These are phyloP conservation scores for Agapanthus africanus DNA, from an alignment of 106 monocot species.

Conservation along the genomic window DNA sequence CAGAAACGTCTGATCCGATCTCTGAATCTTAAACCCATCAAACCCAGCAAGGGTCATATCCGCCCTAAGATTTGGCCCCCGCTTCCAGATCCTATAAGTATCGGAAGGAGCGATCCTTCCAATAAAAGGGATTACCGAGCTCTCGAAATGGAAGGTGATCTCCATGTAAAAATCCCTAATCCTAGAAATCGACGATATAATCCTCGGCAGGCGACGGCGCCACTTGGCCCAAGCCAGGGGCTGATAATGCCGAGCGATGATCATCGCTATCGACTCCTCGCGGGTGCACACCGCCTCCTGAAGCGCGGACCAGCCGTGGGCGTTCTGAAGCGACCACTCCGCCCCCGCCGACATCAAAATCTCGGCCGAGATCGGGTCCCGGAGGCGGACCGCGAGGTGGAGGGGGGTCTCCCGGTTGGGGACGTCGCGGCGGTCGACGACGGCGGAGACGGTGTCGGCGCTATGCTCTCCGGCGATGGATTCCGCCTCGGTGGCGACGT, in stretches of 20 bases:
- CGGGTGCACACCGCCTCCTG: conserved; percentile 90
- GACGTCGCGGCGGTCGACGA: conserved; percentile 88
- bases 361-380: conserved; percentile 78
- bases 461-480: conserved; percentile 54
- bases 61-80: conserved; percentile 73
- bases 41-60: conserved; percentile 98
- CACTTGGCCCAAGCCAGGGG: conserved; percentile 98
- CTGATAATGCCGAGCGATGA: conserved; percentile 95
- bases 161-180: conserved; percentile 98
- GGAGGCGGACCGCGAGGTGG: conserved; percentile 84
- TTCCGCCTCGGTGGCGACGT: conserved; percentile 73
- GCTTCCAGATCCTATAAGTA: conserved; percentile 94
- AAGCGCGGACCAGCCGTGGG: conserved; percentile 89
- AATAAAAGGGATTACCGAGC: conserved; percentile 96
- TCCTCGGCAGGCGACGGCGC: conserved; percentile 86
- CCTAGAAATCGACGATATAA: conserved; percentile 58
- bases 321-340: conserved; percentile 98
- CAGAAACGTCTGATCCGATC: conserved; percentile 93
- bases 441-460: conserved; percentile 67
- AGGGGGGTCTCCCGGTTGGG: conserved; percentile 93
- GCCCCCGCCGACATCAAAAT: conserved; percentile 94
- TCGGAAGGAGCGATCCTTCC: conserved; percentile 87
- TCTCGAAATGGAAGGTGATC: conserved; percentile 95
- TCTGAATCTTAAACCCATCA: conserved; percentile 86
- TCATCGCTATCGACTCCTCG: conserved; percentile 74